Evolutionary conservation across 371 early-diverging fungal genomes (phyloP).

Genomic region (Saksenaea oblongispora): DNA sequence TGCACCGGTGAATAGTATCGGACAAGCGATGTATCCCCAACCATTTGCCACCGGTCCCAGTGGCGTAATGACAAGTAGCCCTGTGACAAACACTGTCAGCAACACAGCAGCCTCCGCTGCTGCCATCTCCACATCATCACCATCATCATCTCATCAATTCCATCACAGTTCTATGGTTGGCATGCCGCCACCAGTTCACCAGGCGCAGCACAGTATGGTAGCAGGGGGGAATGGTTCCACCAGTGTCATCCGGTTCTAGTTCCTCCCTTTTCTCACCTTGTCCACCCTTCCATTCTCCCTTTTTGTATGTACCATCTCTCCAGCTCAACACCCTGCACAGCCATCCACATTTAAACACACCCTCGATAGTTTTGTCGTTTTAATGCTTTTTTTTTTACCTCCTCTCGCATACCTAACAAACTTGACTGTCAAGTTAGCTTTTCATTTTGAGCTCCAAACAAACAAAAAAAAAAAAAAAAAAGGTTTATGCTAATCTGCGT

Average conservation of each 20-base stretch:
- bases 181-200: conserved; percentile 12
- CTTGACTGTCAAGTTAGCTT: background rate
- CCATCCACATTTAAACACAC: background rate
- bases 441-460: background rate
- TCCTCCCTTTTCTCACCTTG: background rate
- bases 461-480: too few species aligned
- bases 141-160: conserved; percentile 1
- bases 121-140: background rate
- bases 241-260: conserved; percentile 17
- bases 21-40: conserved; percentile 2
- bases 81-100: background rate
- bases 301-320: conserved; percentile 2
- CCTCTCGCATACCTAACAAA: conserved; percentile 4
- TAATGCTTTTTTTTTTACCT: background rate
- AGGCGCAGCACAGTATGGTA: conserved; percentile 12
- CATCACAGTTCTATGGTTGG: conserved; percentile 11
- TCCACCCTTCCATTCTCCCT: background rate
- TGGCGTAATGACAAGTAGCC: conserved; percentile 6
- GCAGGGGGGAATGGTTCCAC: conserved; percentile 13
- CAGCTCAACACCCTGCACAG: background rate
- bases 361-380: conserved; percentile 1
- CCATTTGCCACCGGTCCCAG: conserved; percentile 7
- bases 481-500: background rate
- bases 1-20: conserved; percentile 1
- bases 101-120: background rate